Evolutionary conservation across 2,329 filamentous ascomycete genomes (phyloP).

Genomic region (Paraphaeosphaeria sporulosa): DNA sequence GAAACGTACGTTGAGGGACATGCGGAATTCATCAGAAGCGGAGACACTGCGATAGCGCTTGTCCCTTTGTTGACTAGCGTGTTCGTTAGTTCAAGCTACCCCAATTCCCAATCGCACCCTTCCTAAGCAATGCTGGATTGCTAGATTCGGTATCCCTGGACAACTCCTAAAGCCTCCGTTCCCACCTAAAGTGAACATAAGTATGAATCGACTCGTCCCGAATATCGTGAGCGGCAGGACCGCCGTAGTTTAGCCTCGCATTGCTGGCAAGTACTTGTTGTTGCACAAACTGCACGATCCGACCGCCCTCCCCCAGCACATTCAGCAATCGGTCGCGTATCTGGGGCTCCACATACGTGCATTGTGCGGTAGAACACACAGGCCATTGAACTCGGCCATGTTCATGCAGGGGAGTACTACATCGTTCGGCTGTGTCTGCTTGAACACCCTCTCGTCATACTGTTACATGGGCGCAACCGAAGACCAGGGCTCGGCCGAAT

Average conservation of each 20-base stretch:
- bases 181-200: neutral
- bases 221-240: neutral
- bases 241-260: neutral
- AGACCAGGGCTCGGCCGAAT: neutral
- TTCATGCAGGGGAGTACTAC: neutral
- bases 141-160: neutral
- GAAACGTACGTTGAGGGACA: neutral
- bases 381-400: neutral
- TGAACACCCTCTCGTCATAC: neutral
- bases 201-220: neutral
- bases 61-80: no score
- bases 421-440: neutral
- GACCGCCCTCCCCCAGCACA: neutral
- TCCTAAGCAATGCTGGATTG: neutral
- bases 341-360: neutral
- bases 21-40: neutral
- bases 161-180: neutral
- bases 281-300: neutral
- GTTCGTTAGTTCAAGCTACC: no score
- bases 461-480: neutral
- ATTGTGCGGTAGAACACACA: neutral
- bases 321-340: neutral
- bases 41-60: neutral
- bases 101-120: neutral
- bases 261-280: neutral